Percentiles rank a stretch among this genome's conserved stretches.
phyloP scores from a whole-genome alignment of 2,329 filamentous ascomycete genomes.

The Xylariaceae sp. region DNA sequence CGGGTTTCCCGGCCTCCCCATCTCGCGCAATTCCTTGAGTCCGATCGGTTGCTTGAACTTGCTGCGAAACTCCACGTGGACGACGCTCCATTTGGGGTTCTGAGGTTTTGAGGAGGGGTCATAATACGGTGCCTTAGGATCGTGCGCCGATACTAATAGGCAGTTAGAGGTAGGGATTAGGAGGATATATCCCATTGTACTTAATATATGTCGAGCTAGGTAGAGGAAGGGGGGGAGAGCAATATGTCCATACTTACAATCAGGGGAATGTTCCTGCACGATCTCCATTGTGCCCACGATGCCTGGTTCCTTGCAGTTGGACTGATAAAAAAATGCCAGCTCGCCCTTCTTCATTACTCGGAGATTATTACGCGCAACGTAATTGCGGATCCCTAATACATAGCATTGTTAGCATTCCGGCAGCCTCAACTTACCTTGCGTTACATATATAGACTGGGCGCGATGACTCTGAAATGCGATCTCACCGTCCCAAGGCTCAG shows the following conservation, averaged over 20 bases:
- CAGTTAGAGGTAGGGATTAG: conserved; percentile 25
- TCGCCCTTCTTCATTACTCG: conserved; percentile 90
- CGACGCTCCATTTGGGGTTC: conserved; percentile 82
- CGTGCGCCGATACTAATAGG: conserved; percentile 66
- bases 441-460: conserved; percentile 2
- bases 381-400: conserved; percentile 40
- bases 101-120: conserved; percentile 73
- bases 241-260: conserved; percentile 56
- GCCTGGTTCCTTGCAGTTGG: conserved; percentile 85
- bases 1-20: conserved; percentile 57
- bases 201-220: neutral
- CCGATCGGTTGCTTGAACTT: conserved; percentile 76
- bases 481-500: conserved; percentile 91
- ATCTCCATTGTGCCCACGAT: conserved; percentile 90
- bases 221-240: too few species aligned
- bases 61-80: conserved; percentile 83
- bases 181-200: neutral
- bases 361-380: conserved; percentile 80
- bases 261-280: conserved; percentile 78
- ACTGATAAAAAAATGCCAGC: conserved; percentile 96
- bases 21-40: conserved; percentile 70
- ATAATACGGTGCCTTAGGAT: conserved; percentile 77
- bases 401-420: conserved; percentile 18
- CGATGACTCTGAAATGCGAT: conserved; percentile 25
- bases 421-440: conserved; percentile 10